These are phyloP conservation scores for Populus nigra DNA, from an alignment of 345 rosid species.

Conservation along the genomic window DNA sequence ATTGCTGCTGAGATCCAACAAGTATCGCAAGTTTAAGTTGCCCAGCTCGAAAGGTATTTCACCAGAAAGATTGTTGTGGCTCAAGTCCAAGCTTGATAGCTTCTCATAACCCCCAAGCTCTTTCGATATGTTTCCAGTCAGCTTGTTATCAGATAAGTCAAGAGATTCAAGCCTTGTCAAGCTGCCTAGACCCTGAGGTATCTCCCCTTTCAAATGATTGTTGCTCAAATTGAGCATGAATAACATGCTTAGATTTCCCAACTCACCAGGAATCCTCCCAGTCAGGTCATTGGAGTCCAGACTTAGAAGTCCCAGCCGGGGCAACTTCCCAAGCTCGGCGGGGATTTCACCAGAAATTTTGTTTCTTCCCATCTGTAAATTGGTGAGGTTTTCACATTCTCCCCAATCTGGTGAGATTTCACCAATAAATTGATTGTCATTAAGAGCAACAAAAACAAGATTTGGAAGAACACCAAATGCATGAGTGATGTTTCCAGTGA, in stretches of 20 bases:
- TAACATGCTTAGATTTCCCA: slow-evolving; percentile 45
- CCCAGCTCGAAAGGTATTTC: slow-evolving; percentile 45
- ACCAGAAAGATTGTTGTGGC: slow-evolving; percentile 55
- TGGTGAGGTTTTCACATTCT: slow-evolving; percentile 49
- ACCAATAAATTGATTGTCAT: slow-evolving; percentile 49
- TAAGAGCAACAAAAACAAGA: slow-evolving; percentile 41
- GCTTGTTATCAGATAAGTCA: slow-evolving; percentile 46
- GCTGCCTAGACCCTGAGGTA: slow-evolving; percentile 40
- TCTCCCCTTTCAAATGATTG: slow-evolving; percentile 45
- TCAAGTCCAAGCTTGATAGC: slow-evolving; percentile 47
- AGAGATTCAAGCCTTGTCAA: slow-evolving; percentile 34
- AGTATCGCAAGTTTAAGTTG: slow-evolving; percentile 40
- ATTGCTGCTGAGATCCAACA: slow-evolving; percentile 67
- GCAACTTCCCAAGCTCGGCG: slow-evolving; percentile 47
- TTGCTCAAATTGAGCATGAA: slow-evolving; percentile 46
- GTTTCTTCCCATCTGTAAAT: slow-evolving; percentile 49
- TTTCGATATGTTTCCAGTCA: slow-evolving; percentile 38
- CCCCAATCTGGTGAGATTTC: slow-evolving; percentile 59
- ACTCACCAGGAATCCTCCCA: slow-evolving; percentile 45
- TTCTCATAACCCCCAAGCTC: slow-evolving; percentile 40
- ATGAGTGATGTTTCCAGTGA: slow-evolving; percentile 52
- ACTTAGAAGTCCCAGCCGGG: slow-evolving; percentile 34
- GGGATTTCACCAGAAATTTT: slow-evolving; percentile 56
- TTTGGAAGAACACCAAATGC: slow-evolving; percentile 50
- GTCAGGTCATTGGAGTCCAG: slow-evolving; percentile 47